Conservation (phyloP, 495 filamentous ascomycete genomes). For the Extremus antarcticus region DNA sequence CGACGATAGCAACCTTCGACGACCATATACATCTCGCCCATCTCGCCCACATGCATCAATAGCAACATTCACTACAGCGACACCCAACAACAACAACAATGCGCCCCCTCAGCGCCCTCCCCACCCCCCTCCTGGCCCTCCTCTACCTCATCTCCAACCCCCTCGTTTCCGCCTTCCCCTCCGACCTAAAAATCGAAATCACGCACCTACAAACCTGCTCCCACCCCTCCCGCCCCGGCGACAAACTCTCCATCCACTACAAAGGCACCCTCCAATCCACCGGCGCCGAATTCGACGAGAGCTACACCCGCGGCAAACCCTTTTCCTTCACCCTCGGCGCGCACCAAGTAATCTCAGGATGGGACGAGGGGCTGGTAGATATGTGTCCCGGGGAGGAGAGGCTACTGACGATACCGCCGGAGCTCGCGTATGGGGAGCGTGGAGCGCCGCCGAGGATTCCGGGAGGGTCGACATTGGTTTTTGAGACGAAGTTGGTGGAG, state of each 20-base stretch:
- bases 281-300: conserved; percentile 47
- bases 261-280: conserved; percentile 58
- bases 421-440: conserved; percentile 69
- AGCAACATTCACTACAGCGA: background rate
- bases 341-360: conserved; percentile 81
- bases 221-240: conserved; percentile 65
- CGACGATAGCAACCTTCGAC: background rate
- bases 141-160: background rate
- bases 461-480: conserved; percentile 69
- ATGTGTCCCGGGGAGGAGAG: conserved; percentile 98
- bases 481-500: conserved; percentile 83
- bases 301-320: conserved; percentile 63
- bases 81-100: background rate
- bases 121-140: conserved; percentile 9
- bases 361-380: conserved; percentile 82
- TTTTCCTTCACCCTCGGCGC: conserved; percentile 68
- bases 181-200: conserved; percentile 58
- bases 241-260: conserved; percentile 79
- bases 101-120: conserved; percentile 5
- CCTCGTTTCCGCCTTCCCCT: background rate
- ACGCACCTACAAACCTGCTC: conserved; percentile 59
- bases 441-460: conserved; percentile 64
- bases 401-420: conserved; percentile 80
- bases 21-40: no score
- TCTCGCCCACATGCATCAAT: background rate